Evolutionary conservation across 805 yeast species (phyloP).

Genomic region (Candida loeiensis): DNA sequence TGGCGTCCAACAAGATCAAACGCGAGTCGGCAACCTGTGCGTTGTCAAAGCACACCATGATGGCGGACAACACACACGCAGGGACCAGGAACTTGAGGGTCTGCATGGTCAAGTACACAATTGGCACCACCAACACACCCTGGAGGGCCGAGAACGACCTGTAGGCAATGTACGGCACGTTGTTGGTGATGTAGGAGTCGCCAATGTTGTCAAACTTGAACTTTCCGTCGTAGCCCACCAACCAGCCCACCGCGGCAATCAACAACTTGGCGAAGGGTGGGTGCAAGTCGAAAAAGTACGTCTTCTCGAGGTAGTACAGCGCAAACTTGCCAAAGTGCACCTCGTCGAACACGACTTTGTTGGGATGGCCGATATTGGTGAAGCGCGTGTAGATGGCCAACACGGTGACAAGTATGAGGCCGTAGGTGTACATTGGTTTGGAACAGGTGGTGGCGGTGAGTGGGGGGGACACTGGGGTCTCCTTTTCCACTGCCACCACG

Average conservation of each 20-base stretch:
- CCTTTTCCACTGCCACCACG: slow-evolving; percentile 2
- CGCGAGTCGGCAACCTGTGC: slow-evolving; percentile 91
- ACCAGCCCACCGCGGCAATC: slow-evolving; percentile 85
- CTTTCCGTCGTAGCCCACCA: slow-evolving; percentile 86
- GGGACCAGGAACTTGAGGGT: slow-evolving; percentile 77
- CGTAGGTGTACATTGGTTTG: slow-evolving; percentile 10
- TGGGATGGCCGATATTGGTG: slow-evolving; percentile 58
- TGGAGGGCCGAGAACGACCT: slow-evolving; percentile 76
- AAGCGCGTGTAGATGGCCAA: slow-evolving; percentile 55
- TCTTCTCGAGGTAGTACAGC: slow-evolving; percentile 78
- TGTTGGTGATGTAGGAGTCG: slow-evolving; percentile 67
- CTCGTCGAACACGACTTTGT: slow-evolving; percentile 80
- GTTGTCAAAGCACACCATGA: slow-evolving; percentile 78
- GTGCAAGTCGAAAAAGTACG: slow-evolving; percentile 93
- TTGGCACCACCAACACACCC: slow-evolving; percentile 78
- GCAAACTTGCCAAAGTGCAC: slow-evolving; percentile 88
- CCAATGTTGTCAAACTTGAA: slow-evolving; percentile 92
- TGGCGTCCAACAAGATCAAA: slow-evolving; percentile 87
- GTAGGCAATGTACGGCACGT: slow-evolving; percentile 83
- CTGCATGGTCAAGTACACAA: slow-evolving; percentile 80
- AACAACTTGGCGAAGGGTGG: slow-evolving; percentile 96
- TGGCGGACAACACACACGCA: slow-evolving; percentile 73
- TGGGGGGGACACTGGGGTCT: background rate
- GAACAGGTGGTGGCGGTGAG: background rate
- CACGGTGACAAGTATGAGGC: slow-evolving; percentile 36